Base-by-base conservation (phyloP, 2,329 filamentous ascomycete species). In the Neopestalotiopsis sp. region DNA sequence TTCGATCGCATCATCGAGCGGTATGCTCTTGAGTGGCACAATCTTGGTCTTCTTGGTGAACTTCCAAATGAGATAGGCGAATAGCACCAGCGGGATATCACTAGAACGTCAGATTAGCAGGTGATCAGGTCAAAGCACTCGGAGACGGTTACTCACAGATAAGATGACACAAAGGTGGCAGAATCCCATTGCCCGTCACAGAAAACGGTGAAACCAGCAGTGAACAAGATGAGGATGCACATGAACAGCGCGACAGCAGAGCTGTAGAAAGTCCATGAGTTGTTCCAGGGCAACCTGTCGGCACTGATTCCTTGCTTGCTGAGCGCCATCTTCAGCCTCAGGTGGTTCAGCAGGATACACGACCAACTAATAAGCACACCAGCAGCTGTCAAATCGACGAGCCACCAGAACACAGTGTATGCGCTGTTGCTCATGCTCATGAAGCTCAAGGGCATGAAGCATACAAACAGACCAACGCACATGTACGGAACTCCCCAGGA, bases 151-250 rank as follows among this genome's bases (percentile, higher is more conserved):
- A 83, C 88, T 80, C 75, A 90, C 86, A 91, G 74, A 70, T 91
- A 91, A 0, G 88, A 85, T 0, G 89, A 90, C 1, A 91, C 84
- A 71, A 91, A 91, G 1, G 79, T 81, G 24, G 84, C 84, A 0
- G 87, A 74, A 67, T 86, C 81, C 88, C 89, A 91, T 68, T 88
- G 86, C 2, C 89, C 89, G 45, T 79, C 79, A 1, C 88, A 89
- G 69, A 91, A 91, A 3, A 89, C 87, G 1, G 81, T 75, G 72
- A 94, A 94, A 0, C 92, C 92, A 49, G 89, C 88, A 4, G 92
- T 94, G 56, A 94, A 82, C 3, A 94, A 80, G 70, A 94, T 90
- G 56, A 92, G 78, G 34, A 90, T 81, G 74, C 86, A 88, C 82
- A 90, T 87, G 70, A 83, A 76, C 5, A 95, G 82, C 0, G 88